phyloP scores from a whole-genome alignment of 345 rosid species.

The Turnera subulata region DNA sequence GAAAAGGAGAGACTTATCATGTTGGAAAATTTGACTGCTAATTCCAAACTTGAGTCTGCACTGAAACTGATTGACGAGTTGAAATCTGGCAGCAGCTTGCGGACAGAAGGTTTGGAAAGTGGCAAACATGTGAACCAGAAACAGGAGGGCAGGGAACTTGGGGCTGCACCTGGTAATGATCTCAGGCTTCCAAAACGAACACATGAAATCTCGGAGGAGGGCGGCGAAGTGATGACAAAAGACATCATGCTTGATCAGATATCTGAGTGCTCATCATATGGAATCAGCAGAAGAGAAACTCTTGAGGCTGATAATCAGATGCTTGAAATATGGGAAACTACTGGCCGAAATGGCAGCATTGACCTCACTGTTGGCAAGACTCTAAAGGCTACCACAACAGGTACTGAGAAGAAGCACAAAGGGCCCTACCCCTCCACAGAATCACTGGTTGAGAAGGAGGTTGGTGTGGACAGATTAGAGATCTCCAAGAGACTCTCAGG shows the following conservation, averaged over 20 bases:
- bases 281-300: constrained; percentile 63
- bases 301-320: constrained; percentile 45
- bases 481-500: constrained; percentile 54
- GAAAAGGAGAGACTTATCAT: constrained; percentile 56
- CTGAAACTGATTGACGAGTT: constrained; percentile 49
- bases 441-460: constrained; percentile 60
- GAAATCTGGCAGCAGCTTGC: constrained; percentile 30
- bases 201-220: constrained; percentile 44
- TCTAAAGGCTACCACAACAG: constrained; percentile 22
- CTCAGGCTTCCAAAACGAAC: constrained; percentile 37
- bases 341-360: constrained; percentile 37
- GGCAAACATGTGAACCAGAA: constrained; percentile 32
- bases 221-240: constrained; percentile 67
- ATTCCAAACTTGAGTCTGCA: constrained; percentile 54
- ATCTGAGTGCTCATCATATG: constrained; percentile 80
- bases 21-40: constrained; percentile 45
- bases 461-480: constrained; percentile 70
- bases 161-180: constrained; percentile 18
- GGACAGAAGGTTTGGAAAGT: constrained; percentile 22
- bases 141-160: constrained; percentile 26
- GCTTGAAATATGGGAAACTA: constrained; percentile 56
- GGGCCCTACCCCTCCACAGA: constrained; percentile 43
- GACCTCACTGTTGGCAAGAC: constrained; percentile 45
- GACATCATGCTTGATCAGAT: constrained; percentile 92
- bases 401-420: constrained; percentile 33